Base-by-base conservation (phyloP, 1,284 basidiomycete genomes). In the Marasmius tenuissimus region DNA sequence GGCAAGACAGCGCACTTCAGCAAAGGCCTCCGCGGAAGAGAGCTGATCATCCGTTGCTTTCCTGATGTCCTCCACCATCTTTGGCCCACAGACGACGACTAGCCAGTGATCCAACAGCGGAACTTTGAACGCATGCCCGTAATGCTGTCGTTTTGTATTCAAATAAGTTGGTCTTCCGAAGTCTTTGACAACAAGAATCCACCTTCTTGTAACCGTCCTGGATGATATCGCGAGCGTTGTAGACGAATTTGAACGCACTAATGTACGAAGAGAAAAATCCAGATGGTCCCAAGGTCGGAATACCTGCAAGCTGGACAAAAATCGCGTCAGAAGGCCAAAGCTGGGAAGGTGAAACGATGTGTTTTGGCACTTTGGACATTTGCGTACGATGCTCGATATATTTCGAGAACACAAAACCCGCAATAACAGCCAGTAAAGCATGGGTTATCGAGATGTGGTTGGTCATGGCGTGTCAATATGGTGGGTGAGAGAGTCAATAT, bases 31-130 rank as follows among this genome's bases (percentile, higher is more conserved):
- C 4, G 58, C 53, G 49, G 74, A 72, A 11, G 71, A 74, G 1
- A 78, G 61, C 10, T 68, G 66, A 12, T 75, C 68, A 33, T 75
- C 75, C 1, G 70, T 67, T 0, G 73, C 71, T 48, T 67, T 72
- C 16, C 70, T 69, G 8, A 78, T 60, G 49, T 78, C 76, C 1
- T 77, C 73, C 2, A 75, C 66, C 59, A 74, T 67, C 47, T 70
- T 63, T 0, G 66, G 63, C 6, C 69, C 72, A 18, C 66, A 68
- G 11, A 75, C 69, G 4, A 76, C 61, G 18, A 76, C 64, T 2
- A 67, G 57, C 76, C 74, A 78, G 0, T 64, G 57, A 38, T 68
- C 65, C 2, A 71, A 48, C 18, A 67, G 54, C 1, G 75, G 67
- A 9, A 78, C 62, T 63, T 74, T 75, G 71, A 75, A 78, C 0